phyloP scores from a whole-genome alignment of 2,329 filamentous ascomycete species.

The Colletotrichum truncatum region DNA sequence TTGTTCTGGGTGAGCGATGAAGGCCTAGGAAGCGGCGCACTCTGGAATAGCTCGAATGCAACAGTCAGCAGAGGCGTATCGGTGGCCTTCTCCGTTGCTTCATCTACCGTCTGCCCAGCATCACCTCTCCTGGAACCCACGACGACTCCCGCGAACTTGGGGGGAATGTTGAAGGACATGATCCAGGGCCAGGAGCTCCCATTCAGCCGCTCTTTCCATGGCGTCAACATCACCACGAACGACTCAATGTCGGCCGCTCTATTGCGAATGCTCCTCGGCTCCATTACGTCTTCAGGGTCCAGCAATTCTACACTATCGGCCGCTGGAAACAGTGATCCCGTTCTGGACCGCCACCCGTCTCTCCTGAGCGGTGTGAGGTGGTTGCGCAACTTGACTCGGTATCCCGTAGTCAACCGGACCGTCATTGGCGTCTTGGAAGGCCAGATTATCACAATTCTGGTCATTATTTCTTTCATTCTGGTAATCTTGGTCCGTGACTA shows the following conservation, averaged over 20 bases:
- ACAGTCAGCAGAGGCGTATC: conserved; percentile 23
- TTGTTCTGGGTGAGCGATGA: conserved; percentile 95
- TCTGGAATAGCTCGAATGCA: conserved; percentile 30
- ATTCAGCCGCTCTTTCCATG: conserved; percentile 37
- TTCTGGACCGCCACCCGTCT: conserved; percentile 43
- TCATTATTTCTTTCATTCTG: conserved; percentile 95
- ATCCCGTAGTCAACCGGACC: conserved; percentile 77
- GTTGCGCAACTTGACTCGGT: conserved; percentile 71
- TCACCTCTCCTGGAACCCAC: conserved; percentile 44
- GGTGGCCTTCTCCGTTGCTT: conserved; percentile 32
- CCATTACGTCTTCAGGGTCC: conserved; percentile 34
- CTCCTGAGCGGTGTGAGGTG: conserved; percentile 67
- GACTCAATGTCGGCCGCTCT: conserved; percentile 44
- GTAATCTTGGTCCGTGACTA: conserved; percentile 97
- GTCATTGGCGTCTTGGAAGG: conserved; percentile 89
- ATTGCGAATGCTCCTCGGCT: conserved; percentile 39
- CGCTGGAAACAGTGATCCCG: conserved; percentile 26
- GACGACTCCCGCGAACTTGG: conserved; percentile 38
- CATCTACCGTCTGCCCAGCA: conserved; percentile 42
- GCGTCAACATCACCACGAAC: conserved; percentile 42
- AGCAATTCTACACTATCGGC: background rate
- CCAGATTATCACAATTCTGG: conserved; percentile 89
- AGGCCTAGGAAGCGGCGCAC: conserved; percentile 57
- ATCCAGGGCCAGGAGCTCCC: conserved; percentile 38
- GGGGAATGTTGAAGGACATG: conserved; percentile 44